Percentiles rank a stretch among this genome's conserved stretches.
Conservation (phyloP, 2,329 filamentous ascomycete genomes). For the Nemania sp. region DNA sequence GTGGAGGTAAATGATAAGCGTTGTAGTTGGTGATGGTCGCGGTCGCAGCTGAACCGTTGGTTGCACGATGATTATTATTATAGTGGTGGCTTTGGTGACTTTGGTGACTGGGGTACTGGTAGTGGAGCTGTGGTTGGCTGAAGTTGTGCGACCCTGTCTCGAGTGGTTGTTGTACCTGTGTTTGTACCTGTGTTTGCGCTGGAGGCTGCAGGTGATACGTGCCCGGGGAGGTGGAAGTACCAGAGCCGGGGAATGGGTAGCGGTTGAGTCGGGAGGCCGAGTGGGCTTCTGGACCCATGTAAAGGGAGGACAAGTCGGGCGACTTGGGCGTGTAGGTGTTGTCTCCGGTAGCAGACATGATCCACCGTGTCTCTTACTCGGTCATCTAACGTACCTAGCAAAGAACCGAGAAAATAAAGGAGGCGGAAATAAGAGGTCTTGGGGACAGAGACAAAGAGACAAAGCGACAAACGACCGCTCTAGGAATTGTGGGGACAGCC, state of each 20-base stretch:
- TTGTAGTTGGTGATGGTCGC: slow-evolving; percentile 30
- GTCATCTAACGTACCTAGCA: slow-evolving; percentile 7
- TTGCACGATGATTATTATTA: slow-evolving; percentile 34
- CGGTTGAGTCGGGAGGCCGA: slow-evolving; percentile 34
- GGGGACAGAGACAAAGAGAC: slow-evolving; percentile 21
- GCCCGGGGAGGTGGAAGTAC: slow-evolving; percentile 26
- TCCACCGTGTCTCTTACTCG: slow-evolving; percentile 33
- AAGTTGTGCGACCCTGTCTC: slow-evolving; percentile 19
- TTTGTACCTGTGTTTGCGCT: slow-evolving; percentile 15
- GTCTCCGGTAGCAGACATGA: slow-evolving; percentile 53
- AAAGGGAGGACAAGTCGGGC: slow-evolving; percentile 63
- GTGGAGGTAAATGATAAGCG: slow-evolving; percentile 16
- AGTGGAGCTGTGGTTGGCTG: slow-evolving; percentile 28
- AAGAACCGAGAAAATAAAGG: slow-evolving; percentile 8
- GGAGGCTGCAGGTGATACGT: slow-evolving; percentile 38
- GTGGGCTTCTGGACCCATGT: slow-evolving; percentile 43
- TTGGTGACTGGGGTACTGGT: slow-evolving; percentile 36
- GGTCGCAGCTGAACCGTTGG: slow-evolving; percentile 35
- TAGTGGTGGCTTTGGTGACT: slow-evolving; percentile 42
- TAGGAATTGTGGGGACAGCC: slow-evolving; percentile 26
- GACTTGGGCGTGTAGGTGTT: slow-evolving; percentile 60
- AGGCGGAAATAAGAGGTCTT: slow-evolving; percentile 22
- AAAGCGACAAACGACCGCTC: slow-evolving; percentile 21
- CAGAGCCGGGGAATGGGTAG: slow-evolving; percentile 28
- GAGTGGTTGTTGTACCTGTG: slow-evolving; percentile 10